phyloP scores from a whole-genome alignment of 495 filamentous ascomycete genomes.

The Cercophora scortea region DNA sequence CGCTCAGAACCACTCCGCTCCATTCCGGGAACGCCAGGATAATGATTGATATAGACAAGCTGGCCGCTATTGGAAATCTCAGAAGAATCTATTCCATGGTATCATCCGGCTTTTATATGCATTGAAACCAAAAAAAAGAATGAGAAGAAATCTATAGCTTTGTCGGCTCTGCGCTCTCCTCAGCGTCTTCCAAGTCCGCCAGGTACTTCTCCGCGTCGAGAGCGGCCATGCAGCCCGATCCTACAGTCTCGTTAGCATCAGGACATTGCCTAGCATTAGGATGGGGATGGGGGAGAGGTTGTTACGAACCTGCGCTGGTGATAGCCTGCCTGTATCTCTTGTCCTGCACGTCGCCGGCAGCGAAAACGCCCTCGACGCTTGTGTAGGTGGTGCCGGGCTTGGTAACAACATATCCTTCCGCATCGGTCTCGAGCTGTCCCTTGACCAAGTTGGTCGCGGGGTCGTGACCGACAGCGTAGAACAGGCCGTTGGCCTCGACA shows the following conservation, averaged over 20 bases:
- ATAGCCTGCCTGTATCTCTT: conserved; percentile 97
- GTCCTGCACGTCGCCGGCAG: conserved; percentile 96
- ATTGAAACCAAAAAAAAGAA: neutral
- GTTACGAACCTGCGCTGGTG: conserved; percentile 81
- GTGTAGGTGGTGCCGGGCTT: conserved; percentile 83
- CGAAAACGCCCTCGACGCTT: conserved; percentile 87
- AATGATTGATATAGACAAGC: too few relatives aligned
- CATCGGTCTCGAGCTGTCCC: conserved; percentile 77
- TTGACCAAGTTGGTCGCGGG: conserved; percentile 83
- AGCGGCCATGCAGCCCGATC: conserved; percentile 88
- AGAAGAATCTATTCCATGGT: too few relatives aligned
- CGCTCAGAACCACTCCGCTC: too few relatives aligned
- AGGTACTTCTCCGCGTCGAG: conserved; percentile 92
- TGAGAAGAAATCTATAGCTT: conserved; percentile 19
- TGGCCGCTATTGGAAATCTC: too few relatives aligned
- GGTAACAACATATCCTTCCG: conserved; percentile 81
- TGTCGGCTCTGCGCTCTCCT: conserved; percentile 27
- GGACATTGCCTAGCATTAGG: neutral
- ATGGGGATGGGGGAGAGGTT: neutral
- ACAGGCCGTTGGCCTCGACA: conserved; percentile 83
- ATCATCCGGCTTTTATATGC: neutral
- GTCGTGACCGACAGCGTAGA: conserved; percentile 97
- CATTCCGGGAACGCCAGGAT: too few relatives aligned
- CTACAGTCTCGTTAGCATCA: conserved; percentile 41
- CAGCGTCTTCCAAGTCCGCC: conserved; percentile 59